Evolutionary conservation across 306 rosid species (phyloP).

Genomic region (Vachellia pachyceras): DNA sequence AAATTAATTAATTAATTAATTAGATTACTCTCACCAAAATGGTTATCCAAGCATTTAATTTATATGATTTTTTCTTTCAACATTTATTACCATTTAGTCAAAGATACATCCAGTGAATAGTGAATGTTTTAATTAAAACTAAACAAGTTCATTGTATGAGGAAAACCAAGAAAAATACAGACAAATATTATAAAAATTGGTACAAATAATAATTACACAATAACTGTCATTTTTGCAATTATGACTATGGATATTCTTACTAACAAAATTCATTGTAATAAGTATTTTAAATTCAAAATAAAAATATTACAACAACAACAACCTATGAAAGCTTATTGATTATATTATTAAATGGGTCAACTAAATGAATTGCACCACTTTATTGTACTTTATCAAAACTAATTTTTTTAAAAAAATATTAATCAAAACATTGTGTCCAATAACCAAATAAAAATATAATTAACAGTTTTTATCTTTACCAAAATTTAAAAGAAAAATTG

Average conservation of each 20-base stretch:
- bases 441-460: no score
- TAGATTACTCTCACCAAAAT: not conserved
- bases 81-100: not conserved
- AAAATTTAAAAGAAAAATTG: no score
- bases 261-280: no score
- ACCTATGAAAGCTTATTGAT: no score
- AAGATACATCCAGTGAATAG: not conserved
- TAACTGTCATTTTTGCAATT: not conserved
- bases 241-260: not conserved
- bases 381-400: no score
- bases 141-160: not conserved
- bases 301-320: no score
- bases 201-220: not conserved
- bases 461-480: no score
- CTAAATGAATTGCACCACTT: no score
- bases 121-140: not conserved
- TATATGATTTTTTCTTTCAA: not conserved
- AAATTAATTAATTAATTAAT: not conserved
- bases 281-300: no score
- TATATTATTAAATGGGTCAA: no score
- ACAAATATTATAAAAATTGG: not conserved
- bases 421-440: no score
- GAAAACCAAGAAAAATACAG: not conserved
- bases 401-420: no score
- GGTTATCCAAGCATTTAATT: not conserved